Evolutionary conservation across 2,329 filamentous ascomycete genomes (phyloP).

Genomic region (Purpureocillium lavendulum): DNA sequence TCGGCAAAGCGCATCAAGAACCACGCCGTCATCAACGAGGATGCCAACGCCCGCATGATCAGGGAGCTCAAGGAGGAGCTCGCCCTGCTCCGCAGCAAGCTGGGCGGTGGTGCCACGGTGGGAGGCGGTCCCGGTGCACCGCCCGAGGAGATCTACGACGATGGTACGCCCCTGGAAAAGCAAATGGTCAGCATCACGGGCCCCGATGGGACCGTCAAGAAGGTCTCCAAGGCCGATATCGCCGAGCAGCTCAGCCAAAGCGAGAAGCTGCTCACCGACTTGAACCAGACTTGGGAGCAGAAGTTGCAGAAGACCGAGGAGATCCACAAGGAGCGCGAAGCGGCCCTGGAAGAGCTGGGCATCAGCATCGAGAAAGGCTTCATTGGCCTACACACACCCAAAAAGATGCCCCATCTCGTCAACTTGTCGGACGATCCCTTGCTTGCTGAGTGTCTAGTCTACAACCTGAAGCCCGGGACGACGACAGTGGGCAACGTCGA

Average conservation of each 20-base stretch:
- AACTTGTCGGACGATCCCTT: slow-evolving; percentile 94
- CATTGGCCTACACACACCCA: slow-evolving; percentile 87
- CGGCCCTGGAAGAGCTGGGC: slow-evolving; percentile 88
- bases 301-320: slow-evolving; percentile 91
- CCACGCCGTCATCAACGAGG: slow-evolving; percentile 97
- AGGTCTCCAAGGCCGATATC: slow-evolving; percentile 97
- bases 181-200: slow-evolving; percentile 94
- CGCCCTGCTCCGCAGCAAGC: slow-evolving; percentile 74
- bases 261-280: slow-evolving; percentile 89
- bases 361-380: slow-evolving; percentile 99
- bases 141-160: slow-evolving; percentile 78
- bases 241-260: slow-evolving; percentile 93
- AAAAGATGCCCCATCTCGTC: slow-evolving; percentile 98
- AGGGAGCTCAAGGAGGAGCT: slow-evolving; percentile 94
- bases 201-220: slow-evolving; percentile 78
- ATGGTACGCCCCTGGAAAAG: slow-evolving; percentile 86
- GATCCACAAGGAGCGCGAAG: slow-evolving; percentile 95
- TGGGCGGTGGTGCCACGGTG: slow-evolving; percentile 48
- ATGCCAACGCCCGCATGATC: slow-evolving; percentile 98
- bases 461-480: slow-evolving; percentile 92
- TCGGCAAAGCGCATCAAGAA: slow-evolving; percentile 99
- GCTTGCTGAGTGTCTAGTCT: slow-evolving; percentile 90
- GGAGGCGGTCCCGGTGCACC: slow-evolving; percentile 42
- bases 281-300: slow-evolving; percentile 98
- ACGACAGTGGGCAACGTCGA: slow-evolving; percentile 95